These are phyloP conservation scores for Ambrosiella cleistominuta DNA, from an alignment of 2,329 filamentous ascomycete genomes.

Conservation along the genomic window DNA sequence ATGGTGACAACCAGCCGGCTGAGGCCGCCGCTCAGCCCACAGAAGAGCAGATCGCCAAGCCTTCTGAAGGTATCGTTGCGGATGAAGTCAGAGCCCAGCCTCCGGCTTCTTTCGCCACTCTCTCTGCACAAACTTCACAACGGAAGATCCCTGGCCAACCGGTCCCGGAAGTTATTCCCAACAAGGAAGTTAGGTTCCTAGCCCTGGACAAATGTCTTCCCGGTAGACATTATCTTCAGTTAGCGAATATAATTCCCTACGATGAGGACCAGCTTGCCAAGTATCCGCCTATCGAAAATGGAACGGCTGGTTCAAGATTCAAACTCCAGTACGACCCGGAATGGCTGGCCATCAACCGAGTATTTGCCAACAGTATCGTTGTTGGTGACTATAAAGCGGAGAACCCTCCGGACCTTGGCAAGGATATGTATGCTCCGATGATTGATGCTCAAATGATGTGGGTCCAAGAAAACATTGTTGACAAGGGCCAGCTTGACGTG, in stretches of 20 bases:
- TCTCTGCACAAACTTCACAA: conserved; percentile 3
- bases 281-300: conserved; percentile 14
- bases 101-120: conserved; percentile 52
- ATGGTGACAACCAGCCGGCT: conserved; percentile 21
- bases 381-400: conserved; percentile 41
- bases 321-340: conserved; percentile 71
- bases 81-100: conserved; percentile 54
- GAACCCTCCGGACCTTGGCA: conserved; percentile 44
- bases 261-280: conserved; percentile 18
- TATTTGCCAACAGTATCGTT: conserved; percentile 48
- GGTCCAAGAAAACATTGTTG: conserved; percentile 61
- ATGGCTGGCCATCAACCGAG: conserved; percentile 85
- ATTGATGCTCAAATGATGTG: conserved; percentile 59
- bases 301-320: conserved; percentile 35
- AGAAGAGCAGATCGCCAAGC: conserved; percentile 8
- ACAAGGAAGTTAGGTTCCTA: conserved; percentile 66
- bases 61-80: conserved; percentile 25
- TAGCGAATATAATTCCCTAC: conserved; percentile 44
- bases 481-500: conserved; percentile 42
- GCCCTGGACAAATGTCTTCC: conserved; percentile 83
- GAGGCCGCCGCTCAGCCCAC: background rate
- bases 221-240: conserved; percentile 63
- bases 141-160: conserved; percentile 36
- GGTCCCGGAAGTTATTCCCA: conserved; percentile 55
- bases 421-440: conserved; percentile 46